phyloP scores from a whole-genome alignment of 768 basidiomycete genomes.

The Cystofilobasidium capitatum region DNA sequence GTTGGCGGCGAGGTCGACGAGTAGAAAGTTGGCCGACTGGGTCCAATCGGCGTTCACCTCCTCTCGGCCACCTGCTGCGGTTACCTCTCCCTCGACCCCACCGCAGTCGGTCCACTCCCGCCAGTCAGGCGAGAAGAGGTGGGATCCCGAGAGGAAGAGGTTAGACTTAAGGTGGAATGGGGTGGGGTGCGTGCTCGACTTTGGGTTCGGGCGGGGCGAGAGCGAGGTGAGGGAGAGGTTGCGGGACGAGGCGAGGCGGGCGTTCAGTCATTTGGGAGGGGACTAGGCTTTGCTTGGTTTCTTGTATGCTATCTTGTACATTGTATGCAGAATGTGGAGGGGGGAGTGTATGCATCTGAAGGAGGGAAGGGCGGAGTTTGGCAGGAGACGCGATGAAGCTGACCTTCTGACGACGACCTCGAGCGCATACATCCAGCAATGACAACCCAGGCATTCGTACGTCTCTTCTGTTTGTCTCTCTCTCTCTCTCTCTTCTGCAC shows the following conservation, averaged over 20 bases:
- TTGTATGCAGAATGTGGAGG: no score
- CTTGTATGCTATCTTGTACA: no score
- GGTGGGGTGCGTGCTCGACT: neutral
- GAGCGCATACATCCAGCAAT: neutral
- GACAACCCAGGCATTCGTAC: slow-evolving; percentile 1
- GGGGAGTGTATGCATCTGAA: no score
- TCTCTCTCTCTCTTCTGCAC: no score
- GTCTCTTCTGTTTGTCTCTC: neutral
- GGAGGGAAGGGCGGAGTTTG: no score
- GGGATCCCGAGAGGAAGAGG: neutral
- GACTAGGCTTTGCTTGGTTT: no score
- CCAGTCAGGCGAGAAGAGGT: neutral
- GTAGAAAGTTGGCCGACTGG: no score
- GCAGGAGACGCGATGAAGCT: no score
- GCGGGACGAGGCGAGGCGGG: neutral
- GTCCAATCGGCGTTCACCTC: neutral
- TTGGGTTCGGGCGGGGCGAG: neutral
- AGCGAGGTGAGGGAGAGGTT: neutral
- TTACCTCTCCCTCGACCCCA: neutral
- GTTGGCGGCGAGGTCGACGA: no score
- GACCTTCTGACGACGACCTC: no score
- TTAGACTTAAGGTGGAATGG: neutral
- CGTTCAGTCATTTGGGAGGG: neutral
- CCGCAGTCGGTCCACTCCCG: neutral
- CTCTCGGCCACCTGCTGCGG: neutral